Percentiles rank a stretch among this genome's conserved stretches.
phyloP scores from a whole-genome alignment of 129 eudicot species.

The Kitagawia praeruptora region DNA sequence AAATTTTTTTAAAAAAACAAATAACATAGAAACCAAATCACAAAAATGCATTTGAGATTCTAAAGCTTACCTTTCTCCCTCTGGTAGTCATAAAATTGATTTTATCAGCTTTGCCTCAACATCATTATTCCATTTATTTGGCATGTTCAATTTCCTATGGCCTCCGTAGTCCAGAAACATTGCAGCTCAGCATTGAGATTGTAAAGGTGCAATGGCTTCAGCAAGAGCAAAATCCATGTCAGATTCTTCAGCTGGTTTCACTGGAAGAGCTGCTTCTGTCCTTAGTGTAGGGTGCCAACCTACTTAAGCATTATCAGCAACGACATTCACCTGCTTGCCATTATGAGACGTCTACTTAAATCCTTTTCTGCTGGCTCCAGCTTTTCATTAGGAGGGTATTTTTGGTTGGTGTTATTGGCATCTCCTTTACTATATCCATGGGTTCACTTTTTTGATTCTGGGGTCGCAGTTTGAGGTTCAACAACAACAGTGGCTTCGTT shows the following conservation, averaged over 20 bases:
- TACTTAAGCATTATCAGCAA: not conserved
- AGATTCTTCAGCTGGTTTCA: constrained; percentile 9
- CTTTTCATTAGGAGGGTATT: not conserved
- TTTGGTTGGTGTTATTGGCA: not conserved
- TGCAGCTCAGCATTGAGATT: not conserved
- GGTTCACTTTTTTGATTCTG: constrained; percentile 7
- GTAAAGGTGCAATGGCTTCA: constrained; percentile 11
- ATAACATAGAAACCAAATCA: too few relatives aligned
- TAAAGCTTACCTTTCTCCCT: not conserved
- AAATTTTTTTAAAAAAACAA: too few relatives aligned
- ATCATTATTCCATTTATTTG: not conserved
- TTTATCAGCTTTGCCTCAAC: not conserved
- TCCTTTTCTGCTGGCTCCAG: not conserved
- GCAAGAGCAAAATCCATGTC: constrained; percentile 7
- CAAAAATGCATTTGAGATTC: not conserved
- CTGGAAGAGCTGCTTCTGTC: not conserved
- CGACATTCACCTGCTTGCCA: not conserved
- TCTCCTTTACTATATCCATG: constrained; percentile 12
- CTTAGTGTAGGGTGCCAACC: too few relatives aligned
- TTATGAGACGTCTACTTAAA: not conserved
- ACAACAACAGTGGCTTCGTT: not conserved
- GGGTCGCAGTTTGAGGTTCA: constrained; percentile 10
- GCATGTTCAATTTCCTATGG: not conserved
- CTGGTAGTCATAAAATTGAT: not conserved
- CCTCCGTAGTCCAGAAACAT: not conserved